Evolutionary conservation across 2,329 filamentous ascomycete genomes (phyloP), one percentile per base, ranked within the genome.

Genomic region (Ophiocordyceps camponoti-saundersi): DNA sequence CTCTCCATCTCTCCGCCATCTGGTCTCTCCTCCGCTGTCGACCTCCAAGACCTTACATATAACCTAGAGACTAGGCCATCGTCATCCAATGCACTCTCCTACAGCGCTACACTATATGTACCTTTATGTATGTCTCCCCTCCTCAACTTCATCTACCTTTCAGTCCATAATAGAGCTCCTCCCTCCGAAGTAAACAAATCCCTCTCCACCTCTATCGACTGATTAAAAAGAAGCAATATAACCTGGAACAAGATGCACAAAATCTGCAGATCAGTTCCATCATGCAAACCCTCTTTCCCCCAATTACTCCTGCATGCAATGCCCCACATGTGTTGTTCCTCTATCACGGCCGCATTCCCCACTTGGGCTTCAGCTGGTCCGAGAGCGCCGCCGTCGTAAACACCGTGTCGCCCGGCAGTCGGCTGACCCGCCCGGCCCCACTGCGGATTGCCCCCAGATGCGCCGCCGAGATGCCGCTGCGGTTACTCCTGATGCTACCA

Each of bases 381-480:
- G 68, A 64, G 60, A 90, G 63, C 48, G 86, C 77, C 32, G 82
- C 76, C 56, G 72, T 73, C 3, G 85, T 88, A 53, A 88, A 89
- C 48, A 94, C 85, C 42, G 81, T 76, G 54, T 89, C 86, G 48
- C 79, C 80, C 0, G 89, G 88, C 50, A 95, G 74, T 45, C 85
- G 80, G 59, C 85, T 92, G 53, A 95, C 78, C 51, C 89, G 84
- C 57, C 93, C 90, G 43, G 87, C 88, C 53, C 89, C 89, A 48
- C 69, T 75, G 53, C 88, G 84, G 56, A 95, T 80, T 56, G 85
- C 82, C 50, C 79, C 69, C 46, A 78, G 66, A 58, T 88, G 77
- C 46, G 73, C 66, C 4, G 77, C 71, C 6, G 86, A 93, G 55
- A 94, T 80, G 45, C 84, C 87, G 63, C 85, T 68, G 16, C 57